These are phyloP conservation scores for Bryoglossum gracile DNA, from an alignment of 495 filamentous ascomycete genomes.

Conservation along the genomic window DNA sequence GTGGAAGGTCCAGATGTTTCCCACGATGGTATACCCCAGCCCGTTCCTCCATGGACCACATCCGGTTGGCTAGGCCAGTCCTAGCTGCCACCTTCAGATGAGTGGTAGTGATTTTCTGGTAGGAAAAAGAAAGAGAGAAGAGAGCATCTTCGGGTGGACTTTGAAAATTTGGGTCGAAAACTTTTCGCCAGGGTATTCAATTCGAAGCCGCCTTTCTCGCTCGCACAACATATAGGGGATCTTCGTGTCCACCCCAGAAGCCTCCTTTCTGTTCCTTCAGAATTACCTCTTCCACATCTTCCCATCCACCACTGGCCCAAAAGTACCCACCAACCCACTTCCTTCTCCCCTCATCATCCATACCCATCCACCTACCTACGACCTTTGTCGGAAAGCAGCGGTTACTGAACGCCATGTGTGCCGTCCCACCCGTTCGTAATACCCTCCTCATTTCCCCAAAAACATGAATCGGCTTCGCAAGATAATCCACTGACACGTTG, in stretches of 20 bases:
- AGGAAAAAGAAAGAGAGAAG: too few species aligned
- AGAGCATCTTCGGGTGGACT: too few species aligned
- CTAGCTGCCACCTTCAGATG: too few species aligned
- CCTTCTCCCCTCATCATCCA: slow-evolving; percentile 30
- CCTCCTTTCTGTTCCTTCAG: slow-evolving; percentile 30
- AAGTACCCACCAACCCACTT: slow-evolving; percentile 40
- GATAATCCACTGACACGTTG: slow-evolving; percentile 39
- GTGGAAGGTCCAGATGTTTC: too few species aligned
- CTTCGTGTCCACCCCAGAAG: slow-evolving; percentile 11
- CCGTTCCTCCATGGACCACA: too few species aligned
- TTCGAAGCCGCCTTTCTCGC: slow-evolving; percentile 12
- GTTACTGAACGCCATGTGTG: slow-evolving; percentile 40
- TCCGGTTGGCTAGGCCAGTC: too few species aligned
- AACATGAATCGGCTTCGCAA: slow-evolving; percentile 32
- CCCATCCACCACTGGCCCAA: slow-evolving; percentile 36
- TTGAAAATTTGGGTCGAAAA: too few species aligned
- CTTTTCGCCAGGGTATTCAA: too few species aligned
- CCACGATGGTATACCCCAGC: too few species aligned
- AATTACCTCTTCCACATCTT: slow-evolving; percentile 38
- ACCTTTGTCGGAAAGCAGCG: slow-evolving; percentile 42
- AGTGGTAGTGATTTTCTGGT: too few species aligned
- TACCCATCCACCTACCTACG: slow-evolving; percentile 29
- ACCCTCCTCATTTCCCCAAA: slow-evolving; percentile 26
- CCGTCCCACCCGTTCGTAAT: slow-evolving; percentile 28
- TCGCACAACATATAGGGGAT: slow-evolving; percentile 22